Percentiles rank a stretch among this genome's conserved stretches.
phyloP scores from a whole-genome alignment of 1,284 basidiomycete genomes.

The Moniliella sp. region DNA sequence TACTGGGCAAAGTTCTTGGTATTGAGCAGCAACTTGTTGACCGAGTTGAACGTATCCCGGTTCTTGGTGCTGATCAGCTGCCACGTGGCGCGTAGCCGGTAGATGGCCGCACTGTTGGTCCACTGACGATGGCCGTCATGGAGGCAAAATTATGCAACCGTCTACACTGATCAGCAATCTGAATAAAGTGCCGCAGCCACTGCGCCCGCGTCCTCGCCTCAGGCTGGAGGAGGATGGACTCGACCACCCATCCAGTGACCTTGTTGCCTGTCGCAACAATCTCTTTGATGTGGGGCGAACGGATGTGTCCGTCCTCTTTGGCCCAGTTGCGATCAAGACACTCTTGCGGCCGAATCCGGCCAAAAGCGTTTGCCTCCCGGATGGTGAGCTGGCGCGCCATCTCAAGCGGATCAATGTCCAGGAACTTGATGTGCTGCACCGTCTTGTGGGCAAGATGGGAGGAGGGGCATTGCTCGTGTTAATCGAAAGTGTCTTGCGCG shows the following conservation, averaged over 20 bases:
- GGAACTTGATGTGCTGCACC: conserved; percentile 51
- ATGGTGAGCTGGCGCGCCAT: conserved; percentile 81
- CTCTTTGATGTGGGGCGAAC: conserved; percentile 56
- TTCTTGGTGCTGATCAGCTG: conserved; percentile 53
- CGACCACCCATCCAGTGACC: conserved; percentile 78
- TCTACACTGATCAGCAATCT: conserved; percentile 74
- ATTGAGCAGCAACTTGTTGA: conserved; percentile 67
- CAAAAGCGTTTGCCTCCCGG: conserved; percentile 68
- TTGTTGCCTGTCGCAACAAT: conserved; percentile 78
- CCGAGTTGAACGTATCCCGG: conserved; percentile 38
- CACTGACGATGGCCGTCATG: conserved; percentile 84
- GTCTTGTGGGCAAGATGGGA: conserved; percentile 55
- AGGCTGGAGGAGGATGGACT: conserved; percentile 60
- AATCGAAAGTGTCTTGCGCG: conserved; percentile 22
- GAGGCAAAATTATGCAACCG: conserved; percentile 77
- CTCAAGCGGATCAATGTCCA: conserved; percentile 75
- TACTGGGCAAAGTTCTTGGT: conserved; percentile 85
- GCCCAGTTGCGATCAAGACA: conserved; percentile 41
- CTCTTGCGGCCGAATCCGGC: conserved; percentile 77
- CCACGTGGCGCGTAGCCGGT: conserved; percentile 82
- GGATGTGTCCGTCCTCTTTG: conserved; percentile 8
- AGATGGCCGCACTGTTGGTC: conserved; percentile 74
- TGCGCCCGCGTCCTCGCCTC: conserved; percentile 66
- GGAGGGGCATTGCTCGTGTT: conserved; percentile 36
- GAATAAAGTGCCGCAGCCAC: conserved; percentile 74